These are phyloP conservation scores for Coniochaeta sp. DNA, from an alignment of 2,329 filamentous ascomycete genomes.

Conservation along the genomic window DNA sequence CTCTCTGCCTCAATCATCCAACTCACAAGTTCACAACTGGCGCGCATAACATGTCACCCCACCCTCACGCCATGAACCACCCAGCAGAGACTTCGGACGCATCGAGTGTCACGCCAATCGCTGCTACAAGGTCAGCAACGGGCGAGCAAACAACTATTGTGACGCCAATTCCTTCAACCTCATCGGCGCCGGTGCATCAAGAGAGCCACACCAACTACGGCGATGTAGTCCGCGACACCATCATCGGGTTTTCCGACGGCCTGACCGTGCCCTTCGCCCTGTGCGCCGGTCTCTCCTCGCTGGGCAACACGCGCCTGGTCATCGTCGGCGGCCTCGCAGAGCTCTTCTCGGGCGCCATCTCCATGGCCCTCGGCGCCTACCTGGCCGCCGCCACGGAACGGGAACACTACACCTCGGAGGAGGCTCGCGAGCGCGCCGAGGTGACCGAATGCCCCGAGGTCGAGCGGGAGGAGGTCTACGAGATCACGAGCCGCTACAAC, in stretches of 20 bases:
- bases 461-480: slow-evolving; percentile 40
- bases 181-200: neutral
- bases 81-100: neutral
- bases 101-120: neutral
- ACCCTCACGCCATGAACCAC: neutral
- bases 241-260: slow-evolving; percentile 71
- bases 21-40: neutral
- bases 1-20: too few relatives aligned
- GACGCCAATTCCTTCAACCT: neutral
- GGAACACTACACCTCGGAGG: slow-evolving; percentile 42
- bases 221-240: neutral
- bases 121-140: neutral
- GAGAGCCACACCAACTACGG: neutral
- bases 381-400: slow-evolving; percentile 56
- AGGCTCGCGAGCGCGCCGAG: slow-evolving; percentile 34
- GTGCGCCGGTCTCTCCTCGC: slow-evolving; percentile 62
- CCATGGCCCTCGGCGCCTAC: slow-evolving; percentile 71
- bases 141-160: neutral
- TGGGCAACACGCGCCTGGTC: slow-evolving; percentile 59
- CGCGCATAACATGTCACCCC: neutral
- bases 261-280: slow-evolving; percentile 75
- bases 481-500: slow-evolving; percentile 35
- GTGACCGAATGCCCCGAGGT: slow-evolving; percentile 33
- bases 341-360: slow-evolving; percentile 68
- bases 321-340: slow-evolving; percentile 69